Base-by-base conservation (phyloP, 306 rosid genomes). In the Rosa persica region DNA sequence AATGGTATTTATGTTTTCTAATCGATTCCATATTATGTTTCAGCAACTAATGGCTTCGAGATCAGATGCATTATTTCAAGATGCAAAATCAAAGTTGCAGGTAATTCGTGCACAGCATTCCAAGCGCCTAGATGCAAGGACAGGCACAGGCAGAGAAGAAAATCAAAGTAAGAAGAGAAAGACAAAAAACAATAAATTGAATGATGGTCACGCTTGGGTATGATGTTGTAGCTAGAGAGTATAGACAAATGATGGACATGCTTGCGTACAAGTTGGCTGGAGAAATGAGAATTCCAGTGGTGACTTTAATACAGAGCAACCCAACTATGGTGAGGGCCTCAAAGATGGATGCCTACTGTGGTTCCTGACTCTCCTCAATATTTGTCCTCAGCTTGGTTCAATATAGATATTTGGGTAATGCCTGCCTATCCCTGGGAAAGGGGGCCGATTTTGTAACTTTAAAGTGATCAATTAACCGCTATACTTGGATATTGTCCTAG, bases 41-140 rank as follows among this genome's bases (percentile, higher is more conserved):
- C 97, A 90, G 97, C 95, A 95, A 89, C 69, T 92, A 86, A 85
- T 86, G 93, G 89, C 95, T 76, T 88, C 87, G 64, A 92, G 92
- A 67, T 92, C 98, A 20, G 96, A 91, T 82, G 95, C 92, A 57
- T 86, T 87, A 42, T 95, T 92, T 70, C 89, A 72, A 49, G 97
- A 90, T 79, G 98, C 96, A 38, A 92, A 84, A 77, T 79, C 91
- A 36, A 95, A 90, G 85, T 76, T 95, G 75, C 87, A 64, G 61
- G 93, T 82, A 79, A 87, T 94, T n/a, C 97, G 97, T 16, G 83
- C 87, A n/a, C 87, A 83, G 78, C 84, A 92, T 79, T 91, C 93
- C 9, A 92, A 92, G 72, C 91, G 89, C 70, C 47, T 88, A 79
- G 90, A 83, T 84, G 88, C 65, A 55, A 83, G 91, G 73, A 85